Conservation (phyloP, 345 rosid genomes). For the Citrus cavaleriei region DNA sequence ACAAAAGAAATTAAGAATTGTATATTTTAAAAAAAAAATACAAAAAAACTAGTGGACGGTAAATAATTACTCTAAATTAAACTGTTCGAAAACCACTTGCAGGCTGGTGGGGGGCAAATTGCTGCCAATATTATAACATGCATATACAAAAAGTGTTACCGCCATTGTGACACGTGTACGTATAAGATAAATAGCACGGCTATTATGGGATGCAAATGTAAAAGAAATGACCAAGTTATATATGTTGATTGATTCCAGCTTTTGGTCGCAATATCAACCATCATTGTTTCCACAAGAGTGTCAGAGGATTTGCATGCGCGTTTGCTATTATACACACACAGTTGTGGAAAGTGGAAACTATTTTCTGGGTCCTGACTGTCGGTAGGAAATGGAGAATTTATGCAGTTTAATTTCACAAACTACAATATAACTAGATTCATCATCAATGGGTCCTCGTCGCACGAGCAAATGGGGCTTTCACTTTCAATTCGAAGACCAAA, state of each 20-base stretch:
- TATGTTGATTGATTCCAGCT: no score
- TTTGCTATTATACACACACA: not conserved
- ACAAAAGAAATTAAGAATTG: accelerated
- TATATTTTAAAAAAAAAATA: no score
- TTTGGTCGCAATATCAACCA: no score
- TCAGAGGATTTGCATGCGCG: not conserved
- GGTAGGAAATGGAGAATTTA: not conserved
- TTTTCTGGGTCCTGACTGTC: not conserved
- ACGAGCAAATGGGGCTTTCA: not conserved
- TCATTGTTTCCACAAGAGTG: not conserved
- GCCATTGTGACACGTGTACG: no score
- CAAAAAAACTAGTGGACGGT: accelerated
- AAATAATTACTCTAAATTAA: no score
- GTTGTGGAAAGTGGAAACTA: not conserved
- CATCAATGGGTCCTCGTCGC: not conserved
- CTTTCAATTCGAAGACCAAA: not conserved
- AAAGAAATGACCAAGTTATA: no score
- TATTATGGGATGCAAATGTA: no score
- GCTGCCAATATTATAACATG: no score
- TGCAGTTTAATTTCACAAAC: not conserved
- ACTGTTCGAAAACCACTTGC: accelerated
- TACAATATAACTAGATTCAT: not conserved
- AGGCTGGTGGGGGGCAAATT: no score
- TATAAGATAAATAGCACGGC: no score
- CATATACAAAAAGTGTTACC: no score